Evolutionary conservation across 1,284 basidiomycete genomes (phyloP).

Genomic region (Sphaerobolus stellatus): DNA sequence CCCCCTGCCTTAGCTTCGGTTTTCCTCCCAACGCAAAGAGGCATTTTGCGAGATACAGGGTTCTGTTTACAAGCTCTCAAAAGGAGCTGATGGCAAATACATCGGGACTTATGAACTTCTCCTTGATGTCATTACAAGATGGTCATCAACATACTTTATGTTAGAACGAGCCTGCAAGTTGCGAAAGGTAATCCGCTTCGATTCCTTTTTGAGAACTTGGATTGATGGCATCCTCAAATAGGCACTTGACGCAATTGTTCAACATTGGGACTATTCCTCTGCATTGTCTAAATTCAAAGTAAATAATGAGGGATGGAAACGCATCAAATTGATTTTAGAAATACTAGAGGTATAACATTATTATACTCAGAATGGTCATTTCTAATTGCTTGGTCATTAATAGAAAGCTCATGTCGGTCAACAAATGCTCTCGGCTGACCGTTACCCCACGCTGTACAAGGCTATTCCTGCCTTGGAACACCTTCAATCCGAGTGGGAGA

Average conservation of each 20-base stretch:
- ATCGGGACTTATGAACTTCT: conserved; percentile 7
- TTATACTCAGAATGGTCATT: neutral
- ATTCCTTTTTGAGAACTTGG: neutral
- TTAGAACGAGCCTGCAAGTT: conserved; percentile 3
- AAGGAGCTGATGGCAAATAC: neutral
- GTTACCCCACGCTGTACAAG: conserved; percentile 8
- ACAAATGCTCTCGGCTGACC: conserved; percentile 11
- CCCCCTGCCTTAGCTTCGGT: neutral
- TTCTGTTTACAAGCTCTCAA: conserved; percentile 1
- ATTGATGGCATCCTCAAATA: neutral
- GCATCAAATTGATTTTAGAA: conserved; percentile 4
- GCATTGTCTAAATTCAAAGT: conserved; percentile 2
- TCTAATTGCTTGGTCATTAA: no score
- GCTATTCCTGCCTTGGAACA: conserved; percentile 12
- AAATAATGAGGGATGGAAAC: conserved; percentile 1
- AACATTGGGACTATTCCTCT: conserved; percentile 2
- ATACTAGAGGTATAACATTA: conserved; percentile 2
- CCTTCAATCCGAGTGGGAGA: conserved; percentile 9
- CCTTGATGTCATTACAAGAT: conserved; percentile 6
- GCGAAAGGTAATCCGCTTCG: neutral
- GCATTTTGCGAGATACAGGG: conserved; percentile 3
- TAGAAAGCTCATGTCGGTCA: conserved; percentile 11
- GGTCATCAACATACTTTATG: conserved; percentile 15
- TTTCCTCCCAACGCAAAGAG: conserved; percentile 5
- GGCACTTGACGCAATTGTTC: conserved; percentile 7